Evolutionary conservation across 2,329 filamentous ascomycete species (phyloP), one percentile per base, ranked within the genome.

Genomic region (Monosporascus sp.): DNA sequence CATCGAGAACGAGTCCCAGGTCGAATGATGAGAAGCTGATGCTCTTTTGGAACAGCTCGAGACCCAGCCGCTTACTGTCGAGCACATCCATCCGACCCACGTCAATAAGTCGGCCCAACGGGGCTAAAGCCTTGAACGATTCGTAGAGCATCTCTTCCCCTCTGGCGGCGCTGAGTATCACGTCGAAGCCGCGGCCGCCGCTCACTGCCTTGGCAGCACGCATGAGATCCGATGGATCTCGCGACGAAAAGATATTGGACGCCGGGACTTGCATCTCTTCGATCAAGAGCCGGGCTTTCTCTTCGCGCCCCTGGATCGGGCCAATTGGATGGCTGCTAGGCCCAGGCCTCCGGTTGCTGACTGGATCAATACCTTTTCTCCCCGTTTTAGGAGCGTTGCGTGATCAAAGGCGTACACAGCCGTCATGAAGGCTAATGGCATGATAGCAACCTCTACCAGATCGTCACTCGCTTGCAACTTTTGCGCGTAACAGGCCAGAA

Each of bases 321-420:
- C 55, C 8, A 63, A 52, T 18, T 46, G 50, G 37, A 64, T 61
- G 6, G 59, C 54, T 8, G 62, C 60, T 6, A 62, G 46, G 1
- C 65, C 65, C 2, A 66, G 47, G 22, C 54, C 60, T 8, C 52
- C 57, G 4, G 62, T 49, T 2, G 50, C 64, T 0, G 63, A 61
- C 41, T 66, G 64, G 8, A 67, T 61, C 1, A 67, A 49, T 2
- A 66, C 57, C 15, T 44, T 57, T 48, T 64, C 38, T 5, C 61
- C 59, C 35, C 56, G 50, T n/a, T 43, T 47, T 7, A 68, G 43
- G 3, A 49, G 49, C 1, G 63, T 56, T 20, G 65, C 43, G 43
- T 67, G 50, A 6, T 63, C 56, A 7, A 70, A 56, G 3, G 57
- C 61, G 47, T 69, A 65, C 8, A 67, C 36, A 2, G 66, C 65